Evolutionary conservation across 306 rosid species (phyloP), one percentile per base, ranked within the genome.

Genomic region (Ziziphus jujuba): DNA sequence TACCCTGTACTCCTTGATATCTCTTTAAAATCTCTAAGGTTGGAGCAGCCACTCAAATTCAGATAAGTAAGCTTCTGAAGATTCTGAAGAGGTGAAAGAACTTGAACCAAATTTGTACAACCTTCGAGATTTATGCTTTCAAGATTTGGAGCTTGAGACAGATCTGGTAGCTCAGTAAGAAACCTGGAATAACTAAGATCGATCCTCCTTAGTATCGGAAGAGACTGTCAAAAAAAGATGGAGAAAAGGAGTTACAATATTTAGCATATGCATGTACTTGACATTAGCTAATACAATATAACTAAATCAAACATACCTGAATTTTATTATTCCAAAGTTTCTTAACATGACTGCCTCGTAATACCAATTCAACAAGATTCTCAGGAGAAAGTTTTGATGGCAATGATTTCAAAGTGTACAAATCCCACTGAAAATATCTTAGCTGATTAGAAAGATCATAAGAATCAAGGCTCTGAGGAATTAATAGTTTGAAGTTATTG

Each of bases 371-470:
- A 43, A 9, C 43, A 34, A 75, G 59, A 2, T 53, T 45, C 7
- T 21, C 20, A 2, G 64, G 55, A 45, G 16, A 16, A 40, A 62
- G 53, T 10, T 4, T 17, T 5, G 59, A 24, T 31, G 73, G 74
- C 15, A 54, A 36, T 44, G 48, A 59, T 17, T 45, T 23, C 15
- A 44, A 10, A 14, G 40, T 45, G 17, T 19, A 75, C 1, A 6
- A 12, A 67, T 21, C 15, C 74, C 79, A 75, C 10, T 60, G 43
- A 21, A 73, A 22, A 50, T 2, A 59, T 16, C 61, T 58, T 11
- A 73, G 22, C 35, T 38, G 9, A 6, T 50, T 38, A 22, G 76
- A 64, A 24, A 76, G 4, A 4, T 28, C 33, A 28, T 1, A 16
- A 52, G 33, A 44, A 15, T 54, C 12, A 19, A 54, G 58, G 23